Base-by-base conservation (phyloP, 2,329 filamentous ascomycete species). In the Rhynchosporium secalis region DNA sequence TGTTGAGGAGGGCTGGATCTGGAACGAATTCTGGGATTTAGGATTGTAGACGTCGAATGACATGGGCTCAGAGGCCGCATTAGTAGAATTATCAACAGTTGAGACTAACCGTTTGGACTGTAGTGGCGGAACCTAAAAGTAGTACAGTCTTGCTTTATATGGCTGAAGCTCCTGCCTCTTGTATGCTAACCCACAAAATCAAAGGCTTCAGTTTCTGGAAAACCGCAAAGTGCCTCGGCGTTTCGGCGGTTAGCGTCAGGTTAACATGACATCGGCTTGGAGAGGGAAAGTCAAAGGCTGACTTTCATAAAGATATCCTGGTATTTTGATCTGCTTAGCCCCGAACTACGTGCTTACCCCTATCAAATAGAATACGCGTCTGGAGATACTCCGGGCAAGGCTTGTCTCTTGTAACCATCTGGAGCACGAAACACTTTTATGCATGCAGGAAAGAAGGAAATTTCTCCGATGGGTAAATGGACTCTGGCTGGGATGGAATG, bases 181-280 rank as follows among this genome's bases (percentile, higher is more conserved):
- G 12, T 4, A 26, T 46, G 45, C 28, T 31, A 48, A 15, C 28
- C 29, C 41, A 57, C 41, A 57, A 38, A 4, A 36, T 36, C n/a
- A 28, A 38, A 58, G 33, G 46, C 20, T 43, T 41, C 31, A 38
- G 20, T 12, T 41, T 31, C 46, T 33, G 55, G 41, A 41, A 31
- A 40, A 36, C 12, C n/a, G 20, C 9, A 10, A 58, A 51, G 2
- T 58, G 5, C 45, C 56, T 58, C 56, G 46, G 56, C 56, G 45
- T 49, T 41, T 43, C 46, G 36, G 46, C 33, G 20, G 51, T 51
- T 36, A 10, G 9, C 8, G 40, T 38, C 20, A 28, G 36, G n/a
- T 7, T 3, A 49, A 13, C 33, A 38, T 6, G 31, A 20, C n/a
- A 31, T 9, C n/a, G n/a, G 9, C 33, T 33, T 41, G 45, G 51